Conservation (phyloP, 106 monocot species). For the Dioscorea alata region DNA sequence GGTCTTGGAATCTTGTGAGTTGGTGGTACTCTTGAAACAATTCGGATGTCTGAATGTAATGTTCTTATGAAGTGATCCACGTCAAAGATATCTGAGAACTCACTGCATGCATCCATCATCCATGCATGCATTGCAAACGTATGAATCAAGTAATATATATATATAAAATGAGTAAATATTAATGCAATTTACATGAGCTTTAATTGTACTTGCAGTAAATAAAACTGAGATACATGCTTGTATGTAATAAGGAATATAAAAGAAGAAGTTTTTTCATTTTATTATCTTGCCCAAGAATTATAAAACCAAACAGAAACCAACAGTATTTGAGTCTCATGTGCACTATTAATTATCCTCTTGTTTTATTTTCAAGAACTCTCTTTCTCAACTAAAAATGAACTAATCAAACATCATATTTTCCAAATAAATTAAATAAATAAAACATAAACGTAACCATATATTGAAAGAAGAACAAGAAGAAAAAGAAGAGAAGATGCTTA, state of each 20-base stretch:
- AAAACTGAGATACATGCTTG: background rate
- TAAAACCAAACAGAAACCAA: too few relatives aligned
- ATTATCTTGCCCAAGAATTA: too few relatives aligned
- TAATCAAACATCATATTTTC: too few relatives aligned
- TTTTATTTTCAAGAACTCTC: too few relatives aligned
- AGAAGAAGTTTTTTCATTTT: too few relatives aligned
- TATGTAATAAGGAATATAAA: too few relatives aligned
- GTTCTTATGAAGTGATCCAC: conserved; percentile 29
- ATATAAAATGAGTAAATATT: background rate
- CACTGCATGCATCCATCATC: conserved; percentile 5
- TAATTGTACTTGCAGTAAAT: background rate
- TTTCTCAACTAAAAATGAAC: too few relatives aligned
- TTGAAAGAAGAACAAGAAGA: background rate
- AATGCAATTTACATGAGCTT: background rate
- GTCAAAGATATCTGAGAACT: conserved; percentile 36
- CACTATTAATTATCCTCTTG: too few relatives aligned
- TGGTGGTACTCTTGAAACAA: conserved; percentile 19
- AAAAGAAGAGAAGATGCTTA: background rate
- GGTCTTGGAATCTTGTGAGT: background rate
- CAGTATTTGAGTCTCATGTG: too few relatives aligned
- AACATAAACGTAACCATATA: background rate
- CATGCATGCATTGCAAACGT: too few relatives aligned
- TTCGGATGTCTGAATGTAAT: conserved; percentile 17
- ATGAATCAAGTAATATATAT: background rate
- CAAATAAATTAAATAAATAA: background rate